Base-by-base conservation (phyloP, 2,329 filamentous ascomycete species). In the Bipolaris bicolor region DNA sequence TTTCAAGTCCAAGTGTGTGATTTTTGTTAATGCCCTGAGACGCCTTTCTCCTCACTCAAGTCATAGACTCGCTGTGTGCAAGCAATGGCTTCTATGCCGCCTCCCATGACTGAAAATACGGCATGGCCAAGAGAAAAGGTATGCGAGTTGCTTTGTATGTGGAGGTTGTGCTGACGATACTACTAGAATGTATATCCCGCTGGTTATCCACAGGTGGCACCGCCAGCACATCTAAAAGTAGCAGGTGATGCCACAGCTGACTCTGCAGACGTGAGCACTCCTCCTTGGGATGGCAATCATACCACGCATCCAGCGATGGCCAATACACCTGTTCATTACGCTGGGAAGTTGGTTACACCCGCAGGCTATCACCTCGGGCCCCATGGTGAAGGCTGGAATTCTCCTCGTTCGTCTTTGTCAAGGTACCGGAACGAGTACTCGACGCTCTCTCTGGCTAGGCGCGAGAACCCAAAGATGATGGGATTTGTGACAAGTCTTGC, bases 281-380 rank as follows among this genome's bases (percentile, higher is more conserved):
- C 29, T n/a, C 40, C 13, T 24, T 31, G 16, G 13, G 16, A 6
- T n/a, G 49, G 18, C n/a, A 24, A 26, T 39, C 34, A 20, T 29
- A 11, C 18, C 20, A 24, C 45, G 16, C 45, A 47, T 7, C 26
- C 31, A 16, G 22, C 31, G 13, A 47, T 9, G 15, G 15, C 18
- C 7, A 47, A 13, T 29, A 20, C 34, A 7, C 46, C 20, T 20
- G 13, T 29, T 18, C 34, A 49, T 10, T 49, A 29, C 18, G 22
- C 49, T 5, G 29, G 16, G 16, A 44, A 36, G 7, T 43, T 43
- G n/a, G 34, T 43, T 13, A 55, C 54, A 7, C 49, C 49, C 3
- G 36, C 34, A 20, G 54, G 49, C 18, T 53, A 41, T 3, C 29
- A 39, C 4, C 43, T 53, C n/a, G 31, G 29, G 15, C 46, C 44